Evolutionary conservation across 2,329 filamentous ascomycete species (phyloP).

Genomic region (Scopulariopsis brevicaulis): DNA sequence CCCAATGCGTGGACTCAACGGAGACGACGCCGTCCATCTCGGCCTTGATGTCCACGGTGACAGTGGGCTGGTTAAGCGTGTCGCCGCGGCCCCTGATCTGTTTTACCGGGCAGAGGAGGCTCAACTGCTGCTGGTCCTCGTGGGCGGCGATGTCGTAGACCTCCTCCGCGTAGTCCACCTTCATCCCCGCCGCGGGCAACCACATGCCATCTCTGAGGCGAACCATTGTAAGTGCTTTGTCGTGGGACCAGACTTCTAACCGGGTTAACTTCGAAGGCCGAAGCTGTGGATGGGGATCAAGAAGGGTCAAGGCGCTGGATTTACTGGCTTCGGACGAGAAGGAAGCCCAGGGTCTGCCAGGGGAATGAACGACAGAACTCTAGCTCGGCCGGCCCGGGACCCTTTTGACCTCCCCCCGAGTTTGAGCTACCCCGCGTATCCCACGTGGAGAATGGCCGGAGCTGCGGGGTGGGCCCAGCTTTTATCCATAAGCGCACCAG

Average conservation of each 20-base stretch:
- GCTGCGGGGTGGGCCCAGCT: neutral
- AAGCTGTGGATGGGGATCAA: neutral
- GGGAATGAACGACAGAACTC: neutral
- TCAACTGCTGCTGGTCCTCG: constrained; percentile 32
- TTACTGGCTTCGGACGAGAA: too few species aligned
- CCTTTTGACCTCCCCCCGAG: neutral
- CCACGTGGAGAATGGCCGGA: neutral
- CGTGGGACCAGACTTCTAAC: too few species aligned
- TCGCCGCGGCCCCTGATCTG: constrained; percentile 41
- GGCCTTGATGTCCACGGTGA: constrained; percentile 27
- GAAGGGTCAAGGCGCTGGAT: too few species aligned
- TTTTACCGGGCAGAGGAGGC: constrained; percentile 42
- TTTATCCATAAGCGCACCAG: neutral
- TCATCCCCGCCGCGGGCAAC: constrained; percentile 48
- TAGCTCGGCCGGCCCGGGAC: neutral
- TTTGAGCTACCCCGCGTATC: neutral
- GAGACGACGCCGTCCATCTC: constrained; percentile 27
- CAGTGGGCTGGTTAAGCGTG: constrained; percentile 41
- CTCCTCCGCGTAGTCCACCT: constrained; percentile 55
- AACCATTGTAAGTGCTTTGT: neutral
- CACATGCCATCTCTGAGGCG: constrained; percentile 38
- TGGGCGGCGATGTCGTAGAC: constrained; percentile 37
- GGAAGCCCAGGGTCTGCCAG: neutral
- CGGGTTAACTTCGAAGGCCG: neutral
- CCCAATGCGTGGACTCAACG: constrained; percentile 26